Evolutionary conservation across 805 yeast genomes (phyloP).

Genomic region (Isabelozyma heimii): DNA sequence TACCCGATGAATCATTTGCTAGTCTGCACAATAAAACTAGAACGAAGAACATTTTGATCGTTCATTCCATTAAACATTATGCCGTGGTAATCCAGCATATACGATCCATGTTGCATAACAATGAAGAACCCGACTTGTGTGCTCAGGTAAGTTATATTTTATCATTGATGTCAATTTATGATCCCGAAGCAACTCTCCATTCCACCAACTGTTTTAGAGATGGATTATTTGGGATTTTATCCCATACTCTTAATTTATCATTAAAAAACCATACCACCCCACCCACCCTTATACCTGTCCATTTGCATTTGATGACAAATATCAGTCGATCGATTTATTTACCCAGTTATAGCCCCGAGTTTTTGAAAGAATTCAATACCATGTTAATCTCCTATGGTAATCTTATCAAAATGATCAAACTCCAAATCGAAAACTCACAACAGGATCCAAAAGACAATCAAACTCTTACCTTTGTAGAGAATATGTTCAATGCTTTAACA

Average conservation of each 20-base stretch:
- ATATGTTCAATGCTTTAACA: constrained; percentile 20
- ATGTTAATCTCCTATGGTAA: constrained; percentile 24
- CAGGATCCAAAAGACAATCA: constrained; percentile 3
- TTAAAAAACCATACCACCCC: constrained; percentile 9
- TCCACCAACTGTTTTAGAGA: constrained; percentile 38
- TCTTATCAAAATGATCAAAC: constrained; percentile 2
- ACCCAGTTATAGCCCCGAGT: constrained; percentile 32
- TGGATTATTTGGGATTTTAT: constrained; percentile 36
- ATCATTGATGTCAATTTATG: constrained; percentile 40
- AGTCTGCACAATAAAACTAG: constrained; percentile 10
- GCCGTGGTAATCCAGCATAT: constrained; percentile 34
- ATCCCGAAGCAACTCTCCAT: constrained; percentile 38
- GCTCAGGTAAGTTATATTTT: constrained; percentile 35
- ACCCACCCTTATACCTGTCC: constrained; percentile 25
- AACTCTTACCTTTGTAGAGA: constrained; percentile 14
- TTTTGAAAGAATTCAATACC: constrained; percentile 24
- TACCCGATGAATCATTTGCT: constrained; percentile 7
- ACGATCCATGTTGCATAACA: constrained; percentile 23
- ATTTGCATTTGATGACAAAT: constrained; percentile 33
- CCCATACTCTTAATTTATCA: constrained; percentile 18
- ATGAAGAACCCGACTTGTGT: constrained; percentile 27
- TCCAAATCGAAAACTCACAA: constrained; percentile 1
- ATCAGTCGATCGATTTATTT: constrained; percentile 31
- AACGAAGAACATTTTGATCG: constrained; percentile 23
- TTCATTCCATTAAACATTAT: constrained; percentile 34